These are phyloP conservation scores for Dunaliella primolecta DNA, from an alignment of 139 green algal species.

Conservation along the genomic window DNA sequence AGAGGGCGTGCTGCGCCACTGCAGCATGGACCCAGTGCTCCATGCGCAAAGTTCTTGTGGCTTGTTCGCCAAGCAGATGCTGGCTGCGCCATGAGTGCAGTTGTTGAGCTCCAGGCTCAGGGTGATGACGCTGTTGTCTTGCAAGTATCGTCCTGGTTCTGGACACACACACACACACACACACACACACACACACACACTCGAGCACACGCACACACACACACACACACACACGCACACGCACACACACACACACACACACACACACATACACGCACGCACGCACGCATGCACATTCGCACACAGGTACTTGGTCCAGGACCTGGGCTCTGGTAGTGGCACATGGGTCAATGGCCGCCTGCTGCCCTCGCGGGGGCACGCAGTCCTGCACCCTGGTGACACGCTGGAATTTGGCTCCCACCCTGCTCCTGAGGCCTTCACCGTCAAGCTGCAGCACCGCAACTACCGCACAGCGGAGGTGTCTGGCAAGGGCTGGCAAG, in stretches of 20 bases:
- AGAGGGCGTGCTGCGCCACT: too few relatives aligned
- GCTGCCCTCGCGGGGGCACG: constrained; percentile 32
- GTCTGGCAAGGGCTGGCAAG: constrained; percentile 22
- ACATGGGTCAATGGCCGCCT: constrained; percentile 70
- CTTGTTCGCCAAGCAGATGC: too few relatives aligned
- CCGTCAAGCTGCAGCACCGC: constrained; percentile 64
- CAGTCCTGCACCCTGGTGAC: constrained; percentile 57
- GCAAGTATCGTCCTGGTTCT: too few relatives aligned
- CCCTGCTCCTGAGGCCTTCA: constrained; percentile 37
- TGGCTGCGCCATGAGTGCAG: too few relatives aligned
- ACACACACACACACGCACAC: neutral
- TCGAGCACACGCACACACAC: neutral
- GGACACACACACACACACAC: neutral
- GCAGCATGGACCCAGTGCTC: too few relatives aligned
- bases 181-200: neutral
- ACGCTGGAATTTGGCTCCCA: constrained; percentile 56
- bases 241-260: neutral
- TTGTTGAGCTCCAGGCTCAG: constrained; percentile 4
- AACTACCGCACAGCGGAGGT: constrained; percentile 22
- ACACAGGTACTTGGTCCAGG: constrained; percentile 45
- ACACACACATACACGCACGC: neutral
- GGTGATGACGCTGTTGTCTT: too few relatives aligned
- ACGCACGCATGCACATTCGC: constrained; percentile 3
- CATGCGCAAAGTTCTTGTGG: too few relatives aligned
- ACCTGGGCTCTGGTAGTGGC: constrained; percentile 39